These are phyloP conservation scores for Corchorus olitorius DNA, from an alignment of 345 rosid species.

Conservation along the genomic window DNA sequence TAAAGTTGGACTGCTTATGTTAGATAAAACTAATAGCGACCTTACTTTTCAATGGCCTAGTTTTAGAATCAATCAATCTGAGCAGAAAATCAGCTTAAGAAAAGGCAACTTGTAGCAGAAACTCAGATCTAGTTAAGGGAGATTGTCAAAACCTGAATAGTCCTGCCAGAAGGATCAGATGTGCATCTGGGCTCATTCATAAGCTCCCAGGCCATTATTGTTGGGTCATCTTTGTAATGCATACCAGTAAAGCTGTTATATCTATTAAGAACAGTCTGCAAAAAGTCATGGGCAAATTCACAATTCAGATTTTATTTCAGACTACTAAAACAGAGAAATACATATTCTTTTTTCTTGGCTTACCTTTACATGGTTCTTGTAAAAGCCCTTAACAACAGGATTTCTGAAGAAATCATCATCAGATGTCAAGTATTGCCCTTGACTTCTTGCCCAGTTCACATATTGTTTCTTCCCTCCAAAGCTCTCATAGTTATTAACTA, in stretches of 20 bases:
- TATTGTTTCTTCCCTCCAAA: constrained; percentile 90
- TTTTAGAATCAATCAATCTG: neutral
- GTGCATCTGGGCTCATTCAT: constrained; percentile 97
- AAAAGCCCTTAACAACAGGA: constrained; percentile 15
- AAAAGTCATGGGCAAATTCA: constrained; percentile 1
- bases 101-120: neutral
- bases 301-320: neutral
- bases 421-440: constrained; percentile 22
- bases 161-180: constrained; percentile 77
- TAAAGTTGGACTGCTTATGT: neutral
- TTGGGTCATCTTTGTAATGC: constrained; percentile 81
- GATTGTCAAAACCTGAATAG: constrained; percentile 70
- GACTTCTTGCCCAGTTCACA: constrained; percentile 39
- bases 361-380: constrained; percentile 76
- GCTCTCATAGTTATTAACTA: constrained; percentile 72
- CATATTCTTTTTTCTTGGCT: neutral
- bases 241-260: constrained; percentile 70
- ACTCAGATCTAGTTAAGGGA: neutral
- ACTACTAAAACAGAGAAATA: neutral
- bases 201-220: constrained; percentile 99
- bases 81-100: neutral
- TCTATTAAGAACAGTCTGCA: constrained; percentile 74
- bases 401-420: constrained; percentile 81
- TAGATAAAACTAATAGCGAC: neutral
- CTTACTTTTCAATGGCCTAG: neutral